Evolutionary conservation across 1,139 yeast species (phyloP).

Genomic region (Debaryomyces nepalensis): DNA sequence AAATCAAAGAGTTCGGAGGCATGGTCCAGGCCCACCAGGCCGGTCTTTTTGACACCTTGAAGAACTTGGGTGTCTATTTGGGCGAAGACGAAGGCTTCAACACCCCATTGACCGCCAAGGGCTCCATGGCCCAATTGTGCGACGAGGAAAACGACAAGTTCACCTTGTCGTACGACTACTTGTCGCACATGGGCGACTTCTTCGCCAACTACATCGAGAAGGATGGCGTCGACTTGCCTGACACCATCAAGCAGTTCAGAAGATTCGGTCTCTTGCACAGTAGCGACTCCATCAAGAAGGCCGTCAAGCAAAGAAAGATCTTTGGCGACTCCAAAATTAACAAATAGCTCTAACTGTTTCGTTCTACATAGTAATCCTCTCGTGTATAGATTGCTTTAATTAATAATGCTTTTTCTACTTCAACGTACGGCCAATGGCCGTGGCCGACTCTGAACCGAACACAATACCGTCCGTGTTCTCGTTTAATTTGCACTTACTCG

Average conservation of each 20-base stretch:
- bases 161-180: constrained; percentile 56
- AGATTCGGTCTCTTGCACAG: constrained; percentile 62
- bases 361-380: background rate
- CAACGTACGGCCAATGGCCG: background rate
- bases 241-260: constrained; percentile 58
- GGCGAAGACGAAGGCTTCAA: constrained; percentile 82
- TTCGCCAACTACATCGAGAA: constrained; percentile 44
- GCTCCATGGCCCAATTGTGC: constrained; percentile 32
- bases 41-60: constrained; percentile 67
- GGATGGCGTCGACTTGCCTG: constrained; percentile 39
- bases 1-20: constrained; percentile 75
- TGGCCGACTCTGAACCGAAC: constrained; percentile 4
- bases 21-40: constrained; percentile 75
- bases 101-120: constrained; percentile 52
- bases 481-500: constrained; percentile 1
- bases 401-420: constrained; percentile 1
- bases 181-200: constrained; percentile 52
- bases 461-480: background rate
- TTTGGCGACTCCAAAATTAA: constrained; percentile 13
- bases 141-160: constrained; percentile 40
- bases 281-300: constrained; percentile 44
- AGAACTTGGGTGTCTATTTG: constrained; percentile 64
- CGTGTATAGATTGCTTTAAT: constrained; percentile 7
- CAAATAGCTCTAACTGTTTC: background rate
- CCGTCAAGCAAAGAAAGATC: constrained; percentile 45